Conservation (phyloP, 2,329 filamentous ascomycete species). For the Pseudocercospora pini-densiflorae region DNA sequence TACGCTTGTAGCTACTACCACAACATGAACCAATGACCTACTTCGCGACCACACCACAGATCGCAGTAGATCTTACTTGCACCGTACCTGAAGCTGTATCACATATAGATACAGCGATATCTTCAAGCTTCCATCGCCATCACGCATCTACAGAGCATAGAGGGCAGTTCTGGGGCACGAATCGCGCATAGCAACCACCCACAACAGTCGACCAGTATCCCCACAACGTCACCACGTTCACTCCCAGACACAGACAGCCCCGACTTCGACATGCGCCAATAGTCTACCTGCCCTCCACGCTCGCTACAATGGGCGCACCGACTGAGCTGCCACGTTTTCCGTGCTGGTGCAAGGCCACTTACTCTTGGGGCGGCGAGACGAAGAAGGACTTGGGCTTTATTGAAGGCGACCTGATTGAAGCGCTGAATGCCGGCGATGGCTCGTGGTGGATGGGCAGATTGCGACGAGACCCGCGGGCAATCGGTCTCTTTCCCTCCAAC, state of each 20-base stretch:
- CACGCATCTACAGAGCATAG: background rate
- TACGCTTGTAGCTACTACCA: background rate
- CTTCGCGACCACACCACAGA: conserved; percentile 1
- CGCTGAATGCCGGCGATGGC: conserved; percentile 94
- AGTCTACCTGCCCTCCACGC: conserved; percentile 2
- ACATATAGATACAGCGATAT: background rate
- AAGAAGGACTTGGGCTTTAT: conserved; percentile 96
- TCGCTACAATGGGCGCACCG: conserved; percentile 22
- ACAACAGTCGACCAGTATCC: conserved; percentile 1
- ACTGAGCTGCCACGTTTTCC: conserved; percentile 39
- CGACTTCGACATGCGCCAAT: conserved; percentile 16
- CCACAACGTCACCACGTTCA: conserved; percentile 5
- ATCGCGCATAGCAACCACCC: conserved; percentile 8
- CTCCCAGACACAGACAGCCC: background rate
- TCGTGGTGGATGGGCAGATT: conserved; percentile 98
- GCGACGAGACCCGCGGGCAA: conserved; percentile 84
- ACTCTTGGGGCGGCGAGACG: conserved; percentile 59
- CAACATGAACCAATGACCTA: background rate
- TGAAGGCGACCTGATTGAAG: conserved; percentile 97
- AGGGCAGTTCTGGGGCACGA: background rate
- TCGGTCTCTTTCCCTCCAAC: conserved; percentile 95
- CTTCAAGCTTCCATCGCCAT: background rate
- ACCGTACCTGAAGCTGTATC: background rate
- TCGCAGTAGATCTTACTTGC: background rate
- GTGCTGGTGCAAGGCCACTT: conserved; percentile 48